Conservation (phyloP, 2,329 filamentous ascomycete species). For the Fusarium burgessii region DNA sequence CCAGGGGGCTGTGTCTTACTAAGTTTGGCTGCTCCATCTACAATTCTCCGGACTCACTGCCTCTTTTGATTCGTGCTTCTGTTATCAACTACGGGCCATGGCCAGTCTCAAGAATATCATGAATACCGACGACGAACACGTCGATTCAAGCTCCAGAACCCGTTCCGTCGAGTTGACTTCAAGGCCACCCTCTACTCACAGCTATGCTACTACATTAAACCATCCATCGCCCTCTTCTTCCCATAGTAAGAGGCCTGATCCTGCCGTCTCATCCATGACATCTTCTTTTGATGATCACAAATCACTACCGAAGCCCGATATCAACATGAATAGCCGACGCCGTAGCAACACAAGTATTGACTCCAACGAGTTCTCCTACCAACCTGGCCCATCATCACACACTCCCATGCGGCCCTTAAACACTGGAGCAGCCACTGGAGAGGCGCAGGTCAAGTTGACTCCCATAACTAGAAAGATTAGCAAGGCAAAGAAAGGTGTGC, state of each 20-base stretch:
- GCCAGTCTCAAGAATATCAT: constrained; percentile 68
- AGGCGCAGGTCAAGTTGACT: constrained; percentile 63
- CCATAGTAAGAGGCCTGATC: constrained; percentile 52
- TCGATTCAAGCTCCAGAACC: constrained; percentile 59
- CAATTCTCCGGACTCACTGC: constrained; percentile 49
- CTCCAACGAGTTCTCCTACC: constrained; percentile 60
- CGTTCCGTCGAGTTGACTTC: constrained; percentile 57
- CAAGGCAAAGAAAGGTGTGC: constrained; percentile 70
- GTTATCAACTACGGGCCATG: constrained; percentile 60
- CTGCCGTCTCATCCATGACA: constrained; percentile 47
- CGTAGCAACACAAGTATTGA: constrained; percentile 62
- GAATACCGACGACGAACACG: constrained; percentile 65
- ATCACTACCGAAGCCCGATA: constrained; percentile 45
- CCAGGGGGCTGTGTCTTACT: constrained; percentile 61
- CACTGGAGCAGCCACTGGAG: constrained; percentile 48
- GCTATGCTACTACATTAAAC: constrained; percentile 56
- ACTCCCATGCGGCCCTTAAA: constrained; percentile 57
- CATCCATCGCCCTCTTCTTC: constrained; percentile 48
- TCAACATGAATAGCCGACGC: constrained; percentile 50
- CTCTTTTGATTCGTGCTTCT: constrained; percentile 51
- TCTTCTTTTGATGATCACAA: constrained; percentile 42
- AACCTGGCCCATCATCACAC: constrained; percentile 46
- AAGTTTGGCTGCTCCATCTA: constrained; percentile 55
- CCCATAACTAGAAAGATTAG: constrained; percentile 69
- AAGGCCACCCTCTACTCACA: constrained; percentile 51